These are phyloP conservation scores for Colletotrichum plurivorum DNA, from an alignment of 2,329 filamentous ascomycete genomes.

Conservation along the genomic window DNA sequence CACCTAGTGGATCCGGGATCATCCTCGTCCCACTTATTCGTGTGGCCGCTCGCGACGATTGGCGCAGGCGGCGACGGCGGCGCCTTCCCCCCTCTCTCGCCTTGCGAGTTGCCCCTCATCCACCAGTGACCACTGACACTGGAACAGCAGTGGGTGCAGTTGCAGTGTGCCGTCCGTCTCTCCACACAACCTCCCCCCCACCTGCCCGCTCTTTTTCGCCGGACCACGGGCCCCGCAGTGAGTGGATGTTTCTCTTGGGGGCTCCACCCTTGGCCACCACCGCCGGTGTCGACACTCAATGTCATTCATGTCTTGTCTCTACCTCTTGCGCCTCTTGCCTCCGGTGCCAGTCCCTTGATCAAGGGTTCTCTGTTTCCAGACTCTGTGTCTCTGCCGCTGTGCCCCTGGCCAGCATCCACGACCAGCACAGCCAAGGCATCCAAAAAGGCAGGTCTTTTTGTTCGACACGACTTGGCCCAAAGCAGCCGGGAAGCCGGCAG, in stretches of 20 bases:
- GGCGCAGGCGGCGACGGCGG: not conserved
- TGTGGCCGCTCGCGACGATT: constrained; percentile 2
- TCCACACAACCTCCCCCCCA: constrained; percentile 11
- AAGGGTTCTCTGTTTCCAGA: constrained; percentile 29
- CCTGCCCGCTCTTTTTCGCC: constrained; percentile 34
- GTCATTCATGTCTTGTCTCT: constrained; percentile 15
- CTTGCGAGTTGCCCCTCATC: too few species aligned
- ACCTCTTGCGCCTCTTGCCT: constrained; percentile 1
- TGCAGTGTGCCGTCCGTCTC: constrained; percentile 14
- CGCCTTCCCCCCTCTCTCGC: too few species aligned
- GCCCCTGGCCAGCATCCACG: constrained; percentile 10
- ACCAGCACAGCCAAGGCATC: not conserved
- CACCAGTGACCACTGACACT: too few species aligned
- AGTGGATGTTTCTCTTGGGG: constrained; percentile 7
- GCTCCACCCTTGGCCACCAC: constrained; percentile 18
- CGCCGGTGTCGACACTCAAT: constrained; percentile 17
- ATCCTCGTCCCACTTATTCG: constrained; percentile 8
- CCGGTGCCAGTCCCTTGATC: not conserved
- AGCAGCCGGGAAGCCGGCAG: constrained; percentile 19
- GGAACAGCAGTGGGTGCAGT: too few species aligned
- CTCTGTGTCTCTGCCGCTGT: constrained; percentile 6
- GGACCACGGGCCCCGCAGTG: constrained; percentile 32
- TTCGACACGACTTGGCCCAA: constrained; percentile 13
- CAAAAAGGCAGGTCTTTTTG: constrained; percentile 20
- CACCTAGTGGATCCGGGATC: constrained; percentile 10